phyloP scores from a whole-genome alignment of 441 rosid genomes.

The Adansonia madagascariensis region DNA sequence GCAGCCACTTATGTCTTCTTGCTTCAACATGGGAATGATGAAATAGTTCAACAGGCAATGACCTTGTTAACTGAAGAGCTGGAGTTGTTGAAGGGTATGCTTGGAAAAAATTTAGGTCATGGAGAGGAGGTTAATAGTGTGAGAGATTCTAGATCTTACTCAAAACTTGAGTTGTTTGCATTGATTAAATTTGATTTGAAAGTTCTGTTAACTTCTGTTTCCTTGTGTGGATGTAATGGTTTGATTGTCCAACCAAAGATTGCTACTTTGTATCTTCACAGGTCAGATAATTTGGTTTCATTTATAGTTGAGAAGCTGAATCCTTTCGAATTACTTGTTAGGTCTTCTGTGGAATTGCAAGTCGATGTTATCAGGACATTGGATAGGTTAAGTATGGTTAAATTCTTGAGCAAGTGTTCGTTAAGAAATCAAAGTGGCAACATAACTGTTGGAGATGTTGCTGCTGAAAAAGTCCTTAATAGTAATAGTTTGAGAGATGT shows the following conservation, averaged over 20 bases:
- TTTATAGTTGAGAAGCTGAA: conserved; percentile 71
- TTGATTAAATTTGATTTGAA: conserved; percentile 88
- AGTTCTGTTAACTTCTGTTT: conserved; percentile 73
- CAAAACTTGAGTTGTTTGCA: conserved; percentile 74
- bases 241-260: conserved; percentile 66
- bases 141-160: conserved; percentile 47
- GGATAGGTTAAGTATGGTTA: conserved; percentile 72
- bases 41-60: conserved; percentile 78
- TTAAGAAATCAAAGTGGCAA: conserved; percentile 40
- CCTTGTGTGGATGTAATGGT: conserved; percentile 51
- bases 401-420: conserved; percentile 68
- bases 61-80: conserved; percentile 67
- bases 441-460: conserved; percentile 41
- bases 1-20: conserved; percentile 90
- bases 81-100: conserved; percentile 63
- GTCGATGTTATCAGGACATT: conserved; percentile 64
- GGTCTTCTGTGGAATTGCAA: conserved; percentile 72
- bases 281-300: conserved; percentile 68
- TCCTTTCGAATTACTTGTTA: conserved; percentile 69
- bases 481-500: conserved; percentile 35
- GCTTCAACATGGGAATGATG: conserved; percentile 88
- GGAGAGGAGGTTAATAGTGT: conserved; percentile 44
- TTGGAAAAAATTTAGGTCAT: conserved; percentile 45
- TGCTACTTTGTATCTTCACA: conserved; percentile 65
- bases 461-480: conserved; percentile 42